Percentiles rank a stretch among this genome's conserved stretches.
These are phyloP conservation scores for Psidium guajava DNA, from an alignment of 345 rosid genomes.

Conservation along the genomic window DNA sequence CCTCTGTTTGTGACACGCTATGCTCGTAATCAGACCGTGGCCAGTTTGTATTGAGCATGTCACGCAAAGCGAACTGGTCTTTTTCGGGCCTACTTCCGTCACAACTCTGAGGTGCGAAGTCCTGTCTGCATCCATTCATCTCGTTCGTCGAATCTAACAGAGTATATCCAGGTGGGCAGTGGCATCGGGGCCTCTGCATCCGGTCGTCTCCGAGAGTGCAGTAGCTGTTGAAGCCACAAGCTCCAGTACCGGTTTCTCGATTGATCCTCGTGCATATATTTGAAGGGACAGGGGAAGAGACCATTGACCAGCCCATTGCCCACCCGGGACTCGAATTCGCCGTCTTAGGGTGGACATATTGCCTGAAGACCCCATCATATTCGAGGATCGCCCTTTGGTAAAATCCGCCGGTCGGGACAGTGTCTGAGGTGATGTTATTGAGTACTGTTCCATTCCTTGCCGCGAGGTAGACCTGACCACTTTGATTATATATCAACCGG, in stretches of 20 bases:
- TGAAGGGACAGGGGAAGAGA: constrained; percentile 6
- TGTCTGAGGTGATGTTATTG: not conserved
- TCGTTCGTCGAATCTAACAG: constrained; percentile 18
- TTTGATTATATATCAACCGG: constrained; percentile 26
- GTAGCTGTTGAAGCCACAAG: constrained; percentile 52
- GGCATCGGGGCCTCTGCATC: constrained; percentile 23
- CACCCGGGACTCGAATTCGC: not conserved
- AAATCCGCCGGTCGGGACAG: not conserved
- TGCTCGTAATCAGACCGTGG: constrained; percentile 16
- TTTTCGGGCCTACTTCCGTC: constrained; percentile 1
- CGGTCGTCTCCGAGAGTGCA: constrained; percentile 21
- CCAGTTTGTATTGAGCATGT: constrained; percentile 20
- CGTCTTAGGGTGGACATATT: constrained; percentile 32
- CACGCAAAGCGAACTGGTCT: constrained; percentile 7
- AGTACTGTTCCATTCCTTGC: constrained; percentile 10
- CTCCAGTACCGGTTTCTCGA: constrained; percentile 13
- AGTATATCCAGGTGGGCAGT: constrained; percentile 30
- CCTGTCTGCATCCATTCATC: constrained; percentile 26
- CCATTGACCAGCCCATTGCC: constrained; percentile 13
- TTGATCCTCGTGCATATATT: constrained; percentile 18
- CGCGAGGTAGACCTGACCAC: constrained; percentile 28
- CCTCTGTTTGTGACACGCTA: not conserved
- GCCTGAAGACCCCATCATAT: constrained; percentile 44
- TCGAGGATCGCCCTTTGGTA: constrained; percentile 39
- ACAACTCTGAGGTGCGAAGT: constrained; percentile 29